Percentiles rank a stretch among this genome's conserved stretches.
Evolutionary conservation across 345 rosid genomes (phyloP).

Genomic region (Eucalyptus fibrosa): DNA sequence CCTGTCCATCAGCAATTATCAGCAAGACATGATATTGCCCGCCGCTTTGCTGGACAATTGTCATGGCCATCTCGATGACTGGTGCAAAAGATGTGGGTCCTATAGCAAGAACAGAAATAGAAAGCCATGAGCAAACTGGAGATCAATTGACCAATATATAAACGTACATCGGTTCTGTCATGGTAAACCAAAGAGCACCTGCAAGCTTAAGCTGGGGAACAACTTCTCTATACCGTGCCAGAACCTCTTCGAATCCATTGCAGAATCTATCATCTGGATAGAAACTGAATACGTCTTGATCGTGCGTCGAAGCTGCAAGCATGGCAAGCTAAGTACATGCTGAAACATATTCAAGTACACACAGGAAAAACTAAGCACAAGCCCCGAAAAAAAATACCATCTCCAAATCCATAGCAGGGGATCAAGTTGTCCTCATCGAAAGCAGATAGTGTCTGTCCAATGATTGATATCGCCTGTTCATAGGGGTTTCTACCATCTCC

Average conservation of each 20-base stretch:
- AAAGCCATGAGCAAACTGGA: not conserved
- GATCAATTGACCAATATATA: not conserved
- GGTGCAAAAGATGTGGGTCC: conserved; percentile 45
- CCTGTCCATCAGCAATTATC: conserved; percentile 47
- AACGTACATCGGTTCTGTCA: not conserved
- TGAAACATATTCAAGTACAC: not conserved
- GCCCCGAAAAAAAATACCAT: not conserved
- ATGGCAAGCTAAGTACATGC: not conserved
- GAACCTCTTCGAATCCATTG: conserved; percentile 85
- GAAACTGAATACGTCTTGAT: conserved; percentile 89
- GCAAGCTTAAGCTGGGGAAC: conserved; percentile 78
- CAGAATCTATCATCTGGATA: conserved; percentile 47
- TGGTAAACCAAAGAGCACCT: conserved; percentile 13
- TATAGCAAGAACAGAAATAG: not conserved
- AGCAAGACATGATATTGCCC: conserved; percentile 41
- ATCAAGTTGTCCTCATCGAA: conserved; percentile 7
- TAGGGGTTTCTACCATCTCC: conserved; percentile 1
- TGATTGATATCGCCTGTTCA: conserved; percentile 5
- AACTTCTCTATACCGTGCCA: conserved; percentile 61
- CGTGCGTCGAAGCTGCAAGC: conserved; percentile 75
- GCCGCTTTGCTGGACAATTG: conserved; percentile 34
- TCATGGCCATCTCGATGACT: conserved; percentile 31
- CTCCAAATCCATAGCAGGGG: conserved; percentile 10
- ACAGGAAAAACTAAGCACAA: not conserved
- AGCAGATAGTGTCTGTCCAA: conserved; percentile 1